Percentiles rank a stretch among this genome's conserved stretches.
phyloP scores from a whole-genome alignment of 1,284 basidiomycete species.

The Leccinum griseonigrum region DNA sequence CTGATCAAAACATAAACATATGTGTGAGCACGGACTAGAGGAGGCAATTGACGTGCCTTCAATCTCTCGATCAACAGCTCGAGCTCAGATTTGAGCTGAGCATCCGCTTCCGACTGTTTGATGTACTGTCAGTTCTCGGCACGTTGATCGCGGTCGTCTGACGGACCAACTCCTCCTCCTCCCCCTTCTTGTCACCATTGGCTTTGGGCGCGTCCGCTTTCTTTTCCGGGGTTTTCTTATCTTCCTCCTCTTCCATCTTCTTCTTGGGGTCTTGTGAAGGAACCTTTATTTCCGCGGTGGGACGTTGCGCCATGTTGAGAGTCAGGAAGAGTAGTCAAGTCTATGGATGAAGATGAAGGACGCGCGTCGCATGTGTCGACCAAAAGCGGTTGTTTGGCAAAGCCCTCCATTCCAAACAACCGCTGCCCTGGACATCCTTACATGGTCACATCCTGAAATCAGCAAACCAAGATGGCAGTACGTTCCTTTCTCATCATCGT shows the following conservation, averaged over 20 bases:
- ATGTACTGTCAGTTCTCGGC: background rate
- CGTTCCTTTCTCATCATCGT: background rate
- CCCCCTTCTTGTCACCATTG: constrained; percentile 66
- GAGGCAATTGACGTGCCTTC: constrained; percentile 53
- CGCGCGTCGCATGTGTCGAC: constrained; percentile 30
- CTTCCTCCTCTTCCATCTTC: constrained; percentile 56
- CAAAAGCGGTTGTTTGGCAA: constrained; percentile 35
- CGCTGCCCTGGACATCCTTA: background rate
- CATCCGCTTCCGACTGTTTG: constrained; percentile 72
- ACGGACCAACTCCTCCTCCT: constrained; percentile 83
- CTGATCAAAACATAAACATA: constrained; percentile 41
- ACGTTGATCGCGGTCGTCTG: constrained; percentile 15
- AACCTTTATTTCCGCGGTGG: constrained; percentile 57
- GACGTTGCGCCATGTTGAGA: constrained; percentile 52
- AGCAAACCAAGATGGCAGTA: constrained; percentile 20
- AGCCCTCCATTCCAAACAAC: constrained; percentile 34
- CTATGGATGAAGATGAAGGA: constrained; percentile 19
- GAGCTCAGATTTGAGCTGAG: constrained; percentile 91
- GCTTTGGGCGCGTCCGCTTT: constrained; percentile 50
- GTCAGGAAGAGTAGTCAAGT: constrained; percentile 6
- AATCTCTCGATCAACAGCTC: constrained; percentile 97
- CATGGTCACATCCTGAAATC: background rate
- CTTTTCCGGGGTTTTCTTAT: constrained; percentile 37
- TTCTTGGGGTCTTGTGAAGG: constrained; percentile 72
- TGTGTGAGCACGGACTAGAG: constrained; percentile 5